These are phyloP conservation scores for Pseudogymnoascus sp. DNA, from an alignment of 2,329 filamentous ascomycete species.

Conservation along the genomic window DNA sequence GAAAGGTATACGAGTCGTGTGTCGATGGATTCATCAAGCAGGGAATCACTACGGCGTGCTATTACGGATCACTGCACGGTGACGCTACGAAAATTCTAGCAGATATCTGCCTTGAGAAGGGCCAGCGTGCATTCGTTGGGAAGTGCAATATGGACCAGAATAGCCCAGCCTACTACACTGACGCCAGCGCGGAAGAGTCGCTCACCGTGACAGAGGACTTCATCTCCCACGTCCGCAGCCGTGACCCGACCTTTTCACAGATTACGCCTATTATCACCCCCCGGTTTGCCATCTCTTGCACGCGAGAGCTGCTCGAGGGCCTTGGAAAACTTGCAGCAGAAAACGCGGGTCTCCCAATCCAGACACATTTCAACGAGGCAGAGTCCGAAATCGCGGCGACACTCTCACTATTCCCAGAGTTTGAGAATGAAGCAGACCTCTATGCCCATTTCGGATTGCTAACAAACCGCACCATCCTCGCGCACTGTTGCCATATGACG, in stretches of 20 bases:
- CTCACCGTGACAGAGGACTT: conserved; percentile 29
- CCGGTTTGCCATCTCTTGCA: conserved; percentile 53
- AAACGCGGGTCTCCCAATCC: conserved; percentile 46
- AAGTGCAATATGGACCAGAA: conserved; percentile 65
- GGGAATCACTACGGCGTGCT: conserved; percentile 83
- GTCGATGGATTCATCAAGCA: conserved; percentile 72
- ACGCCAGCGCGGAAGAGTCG: conserved; percentile 44
- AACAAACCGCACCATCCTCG: conserved; percentile 50
- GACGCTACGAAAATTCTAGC: conserved; percentile 79
- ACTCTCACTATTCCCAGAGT: conserved; percentile 46
- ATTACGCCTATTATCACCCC: conserved; percentile 36
- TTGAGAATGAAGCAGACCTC: conserved; percentile 50
- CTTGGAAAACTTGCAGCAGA: conserved; percentile 46
- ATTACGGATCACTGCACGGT: conserved; percentile 83
- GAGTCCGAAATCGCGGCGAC: conserved; percentile 53
- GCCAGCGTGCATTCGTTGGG: conserved; percentile 83
- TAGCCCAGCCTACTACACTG: conserved; percentile 50
- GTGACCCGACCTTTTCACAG: conserved; percentile 42
- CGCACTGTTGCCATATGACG: conserved; percentile 58
- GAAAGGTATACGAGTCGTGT: conserved; percentile 65
- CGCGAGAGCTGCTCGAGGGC: conserved; percentile 44
- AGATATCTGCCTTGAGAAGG: conserved; percentile 65
- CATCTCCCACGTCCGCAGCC: background rate
- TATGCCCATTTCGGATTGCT: conserved; percentile 51
- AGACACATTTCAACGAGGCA: conserved; percentile 63